These are phyloP conservation scores for Solidago caesia DNA, from an alignment of 129 eudicot genomes.

Conservation along the genomic window DNA sequence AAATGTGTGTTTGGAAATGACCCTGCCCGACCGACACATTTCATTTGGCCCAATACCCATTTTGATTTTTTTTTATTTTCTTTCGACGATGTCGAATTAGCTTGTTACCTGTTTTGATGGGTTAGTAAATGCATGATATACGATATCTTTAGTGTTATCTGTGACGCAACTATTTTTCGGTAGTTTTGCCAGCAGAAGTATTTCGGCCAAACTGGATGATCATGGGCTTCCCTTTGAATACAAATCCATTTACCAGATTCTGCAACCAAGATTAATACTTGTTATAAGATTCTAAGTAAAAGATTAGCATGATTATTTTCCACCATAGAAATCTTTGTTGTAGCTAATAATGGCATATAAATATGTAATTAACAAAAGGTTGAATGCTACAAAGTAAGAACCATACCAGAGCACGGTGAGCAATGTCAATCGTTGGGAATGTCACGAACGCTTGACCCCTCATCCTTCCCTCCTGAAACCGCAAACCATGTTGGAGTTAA, in stretches of 20 bases:
- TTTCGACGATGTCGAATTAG: not conserved
- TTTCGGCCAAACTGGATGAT: slow-evolving; percentile 88
- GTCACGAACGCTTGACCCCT: slow-evolving; percentile 75
- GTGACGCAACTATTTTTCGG: slow-evolving; percentile 21
- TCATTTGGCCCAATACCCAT: not conserved
- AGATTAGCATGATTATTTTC: slow-evolving; percentile 3
- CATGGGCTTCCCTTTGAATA: slow-evolving; percentile 86
- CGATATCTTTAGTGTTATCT: not conserved
- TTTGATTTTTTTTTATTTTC: not conserved
- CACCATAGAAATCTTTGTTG: not conserved
- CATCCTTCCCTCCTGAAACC: slow-evolving; percentile 94
- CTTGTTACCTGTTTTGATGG: slow-evolving; percentile 3
- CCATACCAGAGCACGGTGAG: slow-evolving; percentile 18
- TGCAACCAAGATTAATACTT: slow-evolving; percentile 31
- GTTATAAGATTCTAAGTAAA: not conserved
- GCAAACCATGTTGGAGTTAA: slow-evolving; percentile 3
- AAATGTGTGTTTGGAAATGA: not conserved
- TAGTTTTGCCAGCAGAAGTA: slow-evolving; percentile 54
- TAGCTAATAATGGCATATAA: not conserved
- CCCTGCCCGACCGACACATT: not conserved
- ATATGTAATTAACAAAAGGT: not conserved
- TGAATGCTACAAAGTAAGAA: slow-evolving; percentile 29
- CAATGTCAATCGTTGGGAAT: slow-evolving; percentile 12
- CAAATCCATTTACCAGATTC: slow-evolving; percentile 74
- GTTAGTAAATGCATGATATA: not conserved